Evolutionary conservation across 345 rosid genomes (phyloP).

Genomic region (Pistacia vera): DNA sequence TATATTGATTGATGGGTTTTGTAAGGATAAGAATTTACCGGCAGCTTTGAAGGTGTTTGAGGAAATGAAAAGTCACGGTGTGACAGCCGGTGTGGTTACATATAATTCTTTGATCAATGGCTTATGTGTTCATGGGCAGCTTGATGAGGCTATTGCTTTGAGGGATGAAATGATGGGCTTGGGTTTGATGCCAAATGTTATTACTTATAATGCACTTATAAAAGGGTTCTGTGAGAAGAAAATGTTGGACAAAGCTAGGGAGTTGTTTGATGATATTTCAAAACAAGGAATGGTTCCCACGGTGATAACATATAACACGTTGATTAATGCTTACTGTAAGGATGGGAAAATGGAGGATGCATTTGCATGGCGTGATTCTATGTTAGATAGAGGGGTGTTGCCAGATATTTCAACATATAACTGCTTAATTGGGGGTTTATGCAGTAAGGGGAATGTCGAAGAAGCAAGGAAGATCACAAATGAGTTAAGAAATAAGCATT

Average conservation of each 20-base stretch:
- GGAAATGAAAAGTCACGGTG: conserved; percentile 71
- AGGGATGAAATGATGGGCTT: conserved; percentile 53
- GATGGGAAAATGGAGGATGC: conserved; percentile 57
- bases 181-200: conserved; percentile 53
- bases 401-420: conserved; percentile 66
- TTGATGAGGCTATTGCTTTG: conserved; percentile 54
- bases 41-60: conserved; percentile 59
- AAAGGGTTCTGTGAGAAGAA: conserved; percentile 71
- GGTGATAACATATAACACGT: conserved; percentile 55
- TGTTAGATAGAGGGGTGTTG: conserved; percentile 49
- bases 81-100: conserved; percentile 56
- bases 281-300: conserved; percentile 47
- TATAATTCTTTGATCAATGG: conserved; percentile 65
- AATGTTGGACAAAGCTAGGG: conserved; percentile 59
- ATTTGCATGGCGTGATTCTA: conserved; percentile 42
- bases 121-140: conserved; percentile 48
- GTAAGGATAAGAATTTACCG: conserved; percentile 61
- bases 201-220: conserved; percentile 69
- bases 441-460: conserved; percentile 44
- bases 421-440: conserved; percentile 71
- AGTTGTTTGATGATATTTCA: conserved; percentile 43
- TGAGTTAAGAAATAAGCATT: conserved; percentile 45
- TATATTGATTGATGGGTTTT: conserved; percentile 78
- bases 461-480: conserved; percentile 42
- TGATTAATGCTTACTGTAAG: conserved; percentile 77